phyloP scores from a whole-genome alignment of 192 early-diverging fungal species.

The Backusella liffmaniae region DNA sequence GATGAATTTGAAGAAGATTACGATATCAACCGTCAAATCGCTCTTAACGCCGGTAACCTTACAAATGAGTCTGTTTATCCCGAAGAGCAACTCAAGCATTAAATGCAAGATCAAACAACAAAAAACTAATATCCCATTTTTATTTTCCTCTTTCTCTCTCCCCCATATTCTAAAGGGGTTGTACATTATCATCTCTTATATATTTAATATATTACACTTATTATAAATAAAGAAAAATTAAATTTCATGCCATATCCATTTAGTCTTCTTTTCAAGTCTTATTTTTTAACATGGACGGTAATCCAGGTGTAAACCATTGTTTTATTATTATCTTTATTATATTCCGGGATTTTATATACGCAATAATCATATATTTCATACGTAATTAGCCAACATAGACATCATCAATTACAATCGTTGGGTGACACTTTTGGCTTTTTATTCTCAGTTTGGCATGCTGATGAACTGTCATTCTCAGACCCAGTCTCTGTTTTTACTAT shows the following conservation, averaged over 20 bases:
- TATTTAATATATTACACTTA: neutral
- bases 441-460: too few relatives aligned
- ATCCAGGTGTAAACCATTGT: too few relatives aligned
- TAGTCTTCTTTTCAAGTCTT: too few relatives aligned
- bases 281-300: too few relatives aligned
- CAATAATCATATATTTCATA: too few relatives aligned
- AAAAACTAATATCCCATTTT: neutral
- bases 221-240: neutral
- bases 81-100: neutral
- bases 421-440: too few relatives aligned
- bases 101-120: neutral
- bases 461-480: too few relatives aligned
- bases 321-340: too few relatives aligned
- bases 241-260: neutral
- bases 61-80: neutral
- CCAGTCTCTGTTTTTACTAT: too few relatives aligned
- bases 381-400: too few relatives aligned
- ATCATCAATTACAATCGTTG: too few relatives aligned
- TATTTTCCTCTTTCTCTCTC: neutral
- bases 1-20: conserved; percentile 24
- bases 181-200: conserved; percentile 1
- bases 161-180: neutral
- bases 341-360: too few relatives aligned
- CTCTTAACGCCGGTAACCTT: neutral
- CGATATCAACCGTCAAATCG: neutral